Percentiles rank a stretch among this genome's conserved stretches.
Evolutionary conservation across 345 rosid species (phyloP).

Genomic region (Eucalyptus virginea): DNA sequence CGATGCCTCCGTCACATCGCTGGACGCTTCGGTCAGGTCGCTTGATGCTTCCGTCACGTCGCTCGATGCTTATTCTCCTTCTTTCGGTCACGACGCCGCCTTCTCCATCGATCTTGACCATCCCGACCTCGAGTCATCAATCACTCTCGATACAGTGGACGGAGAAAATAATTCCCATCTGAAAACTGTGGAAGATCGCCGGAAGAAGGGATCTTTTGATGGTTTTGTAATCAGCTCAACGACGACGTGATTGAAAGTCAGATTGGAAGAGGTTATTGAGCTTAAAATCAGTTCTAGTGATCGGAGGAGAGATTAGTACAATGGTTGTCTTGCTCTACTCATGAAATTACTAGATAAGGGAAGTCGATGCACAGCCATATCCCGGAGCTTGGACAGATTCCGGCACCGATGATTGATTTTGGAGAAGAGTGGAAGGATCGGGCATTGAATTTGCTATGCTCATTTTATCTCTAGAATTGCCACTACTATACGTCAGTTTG

Average conservation of each 20-base stretch:
- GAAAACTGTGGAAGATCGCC: not conserved
- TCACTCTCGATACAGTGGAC: not conserved
- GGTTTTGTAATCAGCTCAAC: conserved; percentile 4
- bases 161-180: not conserved
- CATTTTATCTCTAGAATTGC: not conserved
- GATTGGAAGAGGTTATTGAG: not conserved
- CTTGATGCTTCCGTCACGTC: not conserved
- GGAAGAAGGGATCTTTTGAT: conserved; percentile 2
- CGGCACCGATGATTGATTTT: not conserved
- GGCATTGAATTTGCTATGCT: not conserved
- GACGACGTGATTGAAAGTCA: not conserved
- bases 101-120: not conserved
- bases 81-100: not conserved
- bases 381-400: not conserved
- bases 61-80: not conserved
- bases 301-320: not conserved
- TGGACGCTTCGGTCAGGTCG: conserved; percentile 14
- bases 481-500: not conserved
- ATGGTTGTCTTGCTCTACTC: not conserved
- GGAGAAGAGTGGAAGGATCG: not conserved
- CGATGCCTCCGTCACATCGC: not conserved
- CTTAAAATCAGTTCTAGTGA: not conserved
- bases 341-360: not conserved
- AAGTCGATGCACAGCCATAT: not conserved
- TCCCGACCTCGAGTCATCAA: not conserved